phyloP scores from a whole-genome alignment of 176 grass and related monocot genomes.

The Bonia amplexicaulis region DNA sequence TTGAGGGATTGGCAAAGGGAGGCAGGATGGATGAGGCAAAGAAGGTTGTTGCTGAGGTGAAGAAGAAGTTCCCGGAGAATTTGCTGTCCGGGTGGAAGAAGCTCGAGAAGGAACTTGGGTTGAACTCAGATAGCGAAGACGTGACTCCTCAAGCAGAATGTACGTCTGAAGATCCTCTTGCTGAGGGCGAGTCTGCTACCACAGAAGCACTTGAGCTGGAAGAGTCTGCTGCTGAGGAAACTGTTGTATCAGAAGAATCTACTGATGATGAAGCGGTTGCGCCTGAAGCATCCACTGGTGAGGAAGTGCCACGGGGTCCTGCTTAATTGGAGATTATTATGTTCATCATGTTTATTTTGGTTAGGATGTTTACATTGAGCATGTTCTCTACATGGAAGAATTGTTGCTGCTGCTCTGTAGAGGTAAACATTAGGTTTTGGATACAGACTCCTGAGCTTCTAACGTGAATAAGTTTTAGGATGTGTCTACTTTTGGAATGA shows the following conservation, averaged over 20 bases:
- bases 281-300: neutral
- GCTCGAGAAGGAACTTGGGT: constrained; percentile 53
- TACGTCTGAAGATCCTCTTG: constrained; percentile 12
- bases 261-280: constrained; percentile 9
- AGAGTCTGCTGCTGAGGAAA: constrained; percentile 3
- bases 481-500: neutral
- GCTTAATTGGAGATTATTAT: constrained; percentile 21
- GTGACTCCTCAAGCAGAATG: neutral
- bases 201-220: constrained; percentile 14
- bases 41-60: constrained; percentile 26
- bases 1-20: constrained; percentile 49
- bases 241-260: constrained; percentile 8
- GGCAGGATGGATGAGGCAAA: constrained; percentile 49
- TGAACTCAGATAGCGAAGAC: constrained; percentile 25
- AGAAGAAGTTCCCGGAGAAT: constrained; percentile 30
- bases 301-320: constrained; percentile 17
- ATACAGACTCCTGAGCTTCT: neutral
- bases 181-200: neutral
- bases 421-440: constrained; percentile 21
- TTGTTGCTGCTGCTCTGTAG: constrained; percentile 6
- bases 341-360: neutral
- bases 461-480: constrained; percentile 12
- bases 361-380: constrained; percentile 25
- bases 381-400: neutral
- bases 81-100: constrained; percentile 48